A percentile compares a stretch with the other conserved stretches of the same genome.
phyloP scores from a whole-genome alignment of 2,329 filamentous ascomycete genomes.

The Aureobasidium sp. region DNA sequence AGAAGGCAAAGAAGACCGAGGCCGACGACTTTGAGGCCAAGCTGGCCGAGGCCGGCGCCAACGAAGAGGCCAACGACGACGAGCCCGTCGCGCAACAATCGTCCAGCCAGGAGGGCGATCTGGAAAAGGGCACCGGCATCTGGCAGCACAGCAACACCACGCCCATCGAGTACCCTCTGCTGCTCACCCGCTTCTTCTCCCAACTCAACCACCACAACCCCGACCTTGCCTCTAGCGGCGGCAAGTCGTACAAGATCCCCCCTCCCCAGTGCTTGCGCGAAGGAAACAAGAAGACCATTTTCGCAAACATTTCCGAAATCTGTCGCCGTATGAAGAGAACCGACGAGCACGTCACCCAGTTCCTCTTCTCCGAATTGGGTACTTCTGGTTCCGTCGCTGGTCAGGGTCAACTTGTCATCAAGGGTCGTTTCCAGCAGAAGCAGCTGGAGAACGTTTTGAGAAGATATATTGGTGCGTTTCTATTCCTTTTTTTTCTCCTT shows the following conservation, averaged over 20 bases:
- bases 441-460: constrained; percentile 96
- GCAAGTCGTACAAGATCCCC: constrained; percentile 98
- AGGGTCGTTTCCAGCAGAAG: constrained; percentile 99
- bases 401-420: constrained; percentile 88
- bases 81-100: constrained; percentile 20
- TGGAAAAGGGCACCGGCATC: constrained; percentile 81
- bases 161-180: constrained; percentile 73
- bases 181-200: constrained; percentile 89
- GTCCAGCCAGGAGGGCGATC: constrained; percentile 60
- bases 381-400: constrained; percentile 94
- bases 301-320: constrained; percentile 97
- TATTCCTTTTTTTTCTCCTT: not conserved
- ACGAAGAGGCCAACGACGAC: constrained; percentile 43
- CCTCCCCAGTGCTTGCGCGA: constrained; percentile 97
- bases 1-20: constrained; percentile 57
- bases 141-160: constrained; percentile 76
- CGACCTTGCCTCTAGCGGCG: constrained; percentile 68
- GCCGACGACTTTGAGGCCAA: constrained; percentile 61
- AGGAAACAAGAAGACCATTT: constrained; percentile 99
- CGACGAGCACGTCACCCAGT: constrained; percentile 86
- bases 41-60: constrained; percentile 54
- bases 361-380: constrained; percentile 96
- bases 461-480: constrained; percentile 78
- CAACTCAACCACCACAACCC: constrained; percentile 94
- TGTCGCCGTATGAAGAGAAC: constrained; percentile 99